These are phyloP conservation scores for Azolla pinnata DNA, from an alignment of 75 land plant species.

Conservation along the genomic window DNA sequence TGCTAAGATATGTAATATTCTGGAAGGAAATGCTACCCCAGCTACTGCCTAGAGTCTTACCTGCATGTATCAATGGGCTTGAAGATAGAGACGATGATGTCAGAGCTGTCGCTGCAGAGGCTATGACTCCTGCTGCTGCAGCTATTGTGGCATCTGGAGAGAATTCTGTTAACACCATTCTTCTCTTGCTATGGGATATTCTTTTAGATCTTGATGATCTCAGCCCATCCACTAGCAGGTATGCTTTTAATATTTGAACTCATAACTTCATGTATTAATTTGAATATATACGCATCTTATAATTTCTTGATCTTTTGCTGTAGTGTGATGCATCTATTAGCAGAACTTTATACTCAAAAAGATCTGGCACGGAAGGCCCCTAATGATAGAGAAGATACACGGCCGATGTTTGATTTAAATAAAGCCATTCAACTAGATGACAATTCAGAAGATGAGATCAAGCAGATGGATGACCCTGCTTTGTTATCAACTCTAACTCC, in stretches of 20 bases:
- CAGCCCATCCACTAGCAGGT: constrained; percentile 99
- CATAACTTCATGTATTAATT: too few species aligned
- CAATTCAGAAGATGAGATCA: constrained; percentile 23
- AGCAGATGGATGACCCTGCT: constrained; percentile 45
- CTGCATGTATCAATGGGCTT: constrained; percentile 87
- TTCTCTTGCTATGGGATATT: constrained; percentile 95
- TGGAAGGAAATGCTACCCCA: constrained; percentile 80
- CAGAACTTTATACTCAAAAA: constrained; percentile 90
- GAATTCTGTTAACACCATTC: constrained; percentile 51
- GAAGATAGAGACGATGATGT: constrained; percentile 99
- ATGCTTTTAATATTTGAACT: too few species aligned
- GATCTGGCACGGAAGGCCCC: constrained; percentile 48
- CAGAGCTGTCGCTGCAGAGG: constrained; percentile 96
- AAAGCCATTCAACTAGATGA: constrained; percentile 39
- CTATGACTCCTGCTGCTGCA: constrained; percentile 81
- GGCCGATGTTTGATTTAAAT: constrained; percentile 57
- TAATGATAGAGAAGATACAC: constrained; percentile 14
- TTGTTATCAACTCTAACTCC: constrained; percentile 69
- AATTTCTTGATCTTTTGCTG: constrained; percentile 14
- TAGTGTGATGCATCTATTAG: constrained; percentile 97
- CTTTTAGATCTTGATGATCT: constrained; percentile 95
- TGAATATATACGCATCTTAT: neutral
- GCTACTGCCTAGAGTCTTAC: constrained; percentile 66
- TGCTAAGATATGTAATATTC: neutral
- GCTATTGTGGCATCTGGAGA: constrained; percentile 52